Conservation (phyloP, 2,329 filamentous ascomycete genomes). For the Allantophomopsis lycopodina region DNA sequence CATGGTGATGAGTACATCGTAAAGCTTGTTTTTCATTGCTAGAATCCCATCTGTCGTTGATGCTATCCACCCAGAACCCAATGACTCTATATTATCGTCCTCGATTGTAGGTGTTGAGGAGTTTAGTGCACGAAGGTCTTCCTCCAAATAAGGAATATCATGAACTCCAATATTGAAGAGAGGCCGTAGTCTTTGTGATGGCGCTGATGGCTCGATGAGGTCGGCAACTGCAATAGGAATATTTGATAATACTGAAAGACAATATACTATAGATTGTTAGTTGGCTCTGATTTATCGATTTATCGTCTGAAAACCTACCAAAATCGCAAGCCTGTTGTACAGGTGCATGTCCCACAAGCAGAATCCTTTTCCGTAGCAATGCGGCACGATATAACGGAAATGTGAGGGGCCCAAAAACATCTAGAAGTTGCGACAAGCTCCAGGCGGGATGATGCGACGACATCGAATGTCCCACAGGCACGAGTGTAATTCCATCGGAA, state of each 20-base stretch:
- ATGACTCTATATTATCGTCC: constrained; percentile 26
- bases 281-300: neutral
- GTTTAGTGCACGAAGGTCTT: constrained; percentile 37
- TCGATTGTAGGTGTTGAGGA: constrained; percentile 19
- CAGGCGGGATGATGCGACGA: constrained; percentile 76
- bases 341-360: constrained; percentile 76
- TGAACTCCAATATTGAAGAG: constrained; percentile 92
- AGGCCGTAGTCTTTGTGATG: constrained; percentile 56
- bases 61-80: constrained; percentile 67
- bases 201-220: constrained; percentile 46
- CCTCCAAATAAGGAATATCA: constrained; percentile 69
- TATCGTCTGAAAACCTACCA: constrained; percentile 36
- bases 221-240: constrained; percentile 64
- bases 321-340: constrained; percentile 81
- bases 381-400: constrained; percentile 86
- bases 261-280: constrained; percentile 54
- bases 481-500: constrained; percentile 45
- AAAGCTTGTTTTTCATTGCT: constrained; percentile 71
- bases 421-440: constrained; percentile 63
- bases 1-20: constrained; percentile 79
- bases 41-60: constrained; percentile 94
- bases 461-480: constrained; percentile 49
- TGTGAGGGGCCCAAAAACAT: constrained; percentile 78
- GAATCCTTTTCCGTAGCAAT: constrained; percentile 71
- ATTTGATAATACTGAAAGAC: constrained; percentile 84